Evolutionary conservation across 179 eudicot genomes (phyloP).

Genomic region (Sideroxylon spinosum): DNA sequence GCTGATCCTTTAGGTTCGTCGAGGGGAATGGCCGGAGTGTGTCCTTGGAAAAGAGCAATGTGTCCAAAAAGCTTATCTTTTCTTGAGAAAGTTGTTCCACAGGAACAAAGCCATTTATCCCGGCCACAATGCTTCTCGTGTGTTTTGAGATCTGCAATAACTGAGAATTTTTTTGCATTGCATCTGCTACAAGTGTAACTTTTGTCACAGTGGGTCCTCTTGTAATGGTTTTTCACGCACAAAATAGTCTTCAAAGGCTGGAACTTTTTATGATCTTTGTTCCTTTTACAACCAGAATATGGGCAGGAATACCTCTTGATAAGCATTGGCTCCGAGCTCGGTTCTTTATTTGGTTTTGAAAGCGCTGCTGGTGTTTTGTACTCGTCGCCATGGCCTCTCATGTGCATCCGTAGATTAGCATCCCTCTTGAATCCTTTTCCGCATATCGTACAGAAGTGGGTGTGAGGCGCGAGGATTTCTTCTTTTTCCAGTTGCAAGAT

Average conservation of each 20-base stretch:
- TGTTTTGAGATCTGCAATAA: constrained; percentile 91
- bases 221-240: constrained; percentile 91
- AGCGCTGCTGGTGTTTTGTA: constrained; percentile 93
- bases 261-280: constrained; percentile 85
- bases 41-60: constrained; percentile 65
- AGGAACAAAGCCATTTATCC: constrained; percentile 94
- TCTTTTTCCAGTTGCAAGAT: constrained; percentile 89
- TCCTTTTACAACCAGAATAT: constrained; percentile 77
- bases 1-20: constrained; percentile 55
- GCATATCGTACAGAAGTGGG: constrained; percentile 89
- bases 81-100: constrained; percentile 70
- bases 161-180: constrained; percentile 82
- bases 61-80: constrained; percentile 82
- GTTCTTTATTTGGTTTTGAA: constrained; percentile 80
- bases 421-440: constrained; percentile 96
- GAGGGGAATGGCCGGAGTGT: constrained; percentile 60
- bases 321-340: constrained; percentile 53
- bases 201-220: constrained; percentile 94
- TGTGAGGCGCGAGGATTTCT: constrained; percentile 95
- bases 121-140: constrained; percentile 97
- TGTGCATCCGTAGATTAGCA: constrained; percentile 94
- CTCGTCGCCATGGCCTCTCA: constrained; percentile 98
- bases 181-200: constrained; percentile 88
- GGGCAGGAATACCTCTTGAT: constrained; percentile 94
- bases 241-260: constrained; percentile 87